A percentile compares a stretch with the other conserved stretches of the same genome.
These are phyloP conservation scores for Coemansia erecta DNA, from an alignment of 192 early-diverging fungal genomes.

Conservation along the genomic window DNA sequence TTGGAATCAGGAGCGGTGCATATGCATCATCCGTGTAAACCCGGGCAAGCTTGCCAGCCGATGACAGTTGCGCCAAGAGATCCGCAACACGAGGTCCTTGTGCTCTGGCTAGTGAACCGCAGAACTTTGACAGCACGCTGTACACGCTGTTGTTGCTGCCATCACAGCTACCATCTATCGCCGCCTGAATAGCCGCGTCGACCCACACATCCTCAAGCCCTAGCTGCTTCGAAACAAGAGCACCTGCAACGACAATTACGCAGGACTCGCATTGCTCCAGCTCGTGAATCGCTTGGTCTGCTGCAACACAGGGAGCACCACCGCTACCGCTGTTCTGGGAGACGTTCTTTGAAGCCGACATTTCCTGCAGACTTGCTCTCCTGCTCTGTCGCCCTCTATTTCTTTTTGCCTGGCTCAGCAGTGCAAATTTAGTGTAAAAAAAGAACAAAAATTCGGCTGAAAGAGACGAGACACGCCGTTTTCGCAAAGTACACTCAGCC, in stretches of 20 bases:
- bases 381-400: no score
- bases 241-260: slow-evolving; percentile 24
- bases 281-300: background rate
- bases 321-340: background rate
- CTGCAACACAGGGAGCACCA: background rate
- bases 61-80: slow-evolving; percentile 11
- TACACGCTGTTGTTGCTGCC: background rate
- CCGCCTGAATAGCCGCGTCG: slow-evolving; percentile 6
- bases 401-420: no score
- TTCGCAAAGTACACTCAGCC: no score
- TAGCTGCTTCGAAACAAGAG: slow-evolving; percentile 1
- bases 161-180: background rate
- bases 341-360: no score
- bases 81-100: slow-evolving; percentile 7
- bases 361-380: no score
- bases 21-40: slow-evolving; percentile 35
- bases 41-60: slow-evolving; percentile 14
- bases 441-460: no score
- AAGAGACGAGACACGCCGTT: no score
- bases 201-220: slow-evolving; percentile 12
- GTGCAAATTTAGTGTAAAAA: no score
- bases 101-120: slow-evolving; percentile 18
- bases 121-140: slow-evolving; percentile 26
- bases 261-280: slow-evolving; percentile 25
- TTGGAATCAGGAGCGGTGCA: slow-evolving; percentile 6